Evolutionary conservation across 129 eudicot species (phyloP), one percentile per base, ranked within the genome.

Genomic region (Helichrysum umbraculigerum): DNA sequence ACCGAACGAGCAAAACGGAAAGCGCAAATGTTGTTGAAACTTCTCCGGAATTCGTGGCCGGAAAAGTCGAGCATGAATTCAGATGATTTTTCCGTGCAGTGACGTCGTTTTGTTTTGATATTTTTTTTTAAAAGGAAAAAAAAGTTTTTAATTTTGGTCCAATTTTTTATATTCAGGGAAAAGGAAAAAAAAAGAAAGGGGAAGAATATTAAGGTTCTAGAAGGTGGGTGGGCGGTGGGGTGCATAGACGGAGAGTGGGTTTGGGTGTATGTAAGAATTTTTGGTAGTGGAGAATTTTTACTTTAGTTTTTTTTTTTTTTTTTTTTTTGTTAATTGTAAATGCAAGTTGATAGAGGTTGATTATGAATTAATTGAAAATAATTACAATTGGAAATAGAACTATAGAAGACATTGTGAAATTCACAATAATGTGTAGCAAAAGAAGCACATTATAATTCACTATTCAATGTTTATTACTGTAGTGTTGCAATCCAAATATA

Each of bases 41-140:
- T 87, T 74, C 83, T 94, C 21, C 80, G 96, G 73, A 85, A 89
- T 80, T 94, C 93, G 58, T 94, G 98, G 97, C 97, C 98, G 66
- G 86, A 87, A 14, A 87, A 88, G 5, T 87, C 91, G 5, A 11
- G 84, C n/a, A 87, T 71, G 19, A 86, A 91, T 73, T 82, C 97
- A 2, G 88, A 86, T 72, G 93, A 85, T 68, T 87, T 25, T 78
- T 56, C 89, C 66, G 0, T 87, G 98, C 84, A 94, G 91, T 91
- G 96, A 91, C 91, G 97, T 91, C 88, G 96, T 86, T 69, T 82
- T 82, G 35, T 91, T 75, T 80, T 94, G 81, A 83, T 47, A n/a
- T n/a, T n/a, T 28, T 63, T 35, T 42, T 69, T 56, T 16, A n/a
- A 56, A 16, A 56, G 61, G n/a, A 16, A 51, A 9, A 50, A 56